Evolutionary conservation across 2,329 filamentous ascomycete genomes (phyloP).

Genomic region (Ophiostoma populinum): DNA sequence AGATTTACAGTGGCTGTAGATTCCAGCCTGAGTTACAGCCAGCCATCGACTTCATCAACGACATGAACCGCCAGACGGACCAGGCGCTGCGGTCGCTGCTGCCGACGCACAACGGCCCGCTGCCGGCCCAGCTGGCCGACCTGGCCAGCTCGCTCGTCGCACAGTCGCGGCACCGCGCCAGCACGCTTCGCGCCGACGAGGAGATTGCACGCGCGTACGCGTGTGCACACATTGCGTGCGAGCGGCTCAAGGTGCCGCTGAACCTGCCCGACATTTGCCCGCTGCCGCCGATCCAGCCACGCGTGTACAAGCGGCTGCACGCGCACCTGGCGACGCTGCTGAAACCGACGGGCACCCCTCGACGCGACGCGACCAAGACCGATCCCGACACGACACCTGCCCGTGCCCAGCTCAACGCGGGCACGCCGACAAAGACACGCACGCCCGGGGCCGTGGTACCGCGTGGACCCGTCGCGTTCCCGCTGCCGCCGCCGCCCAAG

Average conservation of each 20-base stretch:
- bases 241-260: conserved; percentile 62
- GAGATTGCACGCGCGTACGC: conserved; percentile 74
- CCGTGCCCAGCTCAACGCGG: not conserved
- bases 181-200: conserved; percentile 65
- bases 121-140: conserved; percentile 53
- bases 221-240: conserved; percentile 80
- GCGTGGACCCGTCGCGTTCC: conserved; percentile 12
- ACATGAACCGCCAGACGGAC: conserved; percentile 60
- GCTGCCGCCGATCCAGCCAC: conserved; percentile 60
- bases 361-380: too few species aligned
- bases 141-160: conserved; percentile 58
- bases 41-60: not conserved
- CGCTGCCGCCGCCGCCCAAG: not conserved
- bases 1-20: too few species aligned
- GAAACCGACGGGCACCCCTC: too few species aligned
- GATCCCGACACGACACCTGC: too few species aligned
- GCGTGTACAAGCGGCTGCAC: conserved; percentile 72
- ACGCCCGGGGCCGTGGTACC: conserved; percentile 14
- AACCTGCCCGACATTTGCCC: conserved; percentile 62
- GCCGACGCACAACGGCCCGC: conserved; percentile 49
- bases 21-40: too few species aligned
- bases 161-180: conserved; percentile 63
- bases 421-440: not conserved
- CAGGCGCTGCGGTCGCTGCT: conserved; percentile 57
- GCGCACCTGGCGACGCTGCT: conserved; percentile 61